These are phyloP conservation scores for Cicer yamashitae DNA, from an alignment of 306 rosid species.

Conservation along the genomic window DNA sequence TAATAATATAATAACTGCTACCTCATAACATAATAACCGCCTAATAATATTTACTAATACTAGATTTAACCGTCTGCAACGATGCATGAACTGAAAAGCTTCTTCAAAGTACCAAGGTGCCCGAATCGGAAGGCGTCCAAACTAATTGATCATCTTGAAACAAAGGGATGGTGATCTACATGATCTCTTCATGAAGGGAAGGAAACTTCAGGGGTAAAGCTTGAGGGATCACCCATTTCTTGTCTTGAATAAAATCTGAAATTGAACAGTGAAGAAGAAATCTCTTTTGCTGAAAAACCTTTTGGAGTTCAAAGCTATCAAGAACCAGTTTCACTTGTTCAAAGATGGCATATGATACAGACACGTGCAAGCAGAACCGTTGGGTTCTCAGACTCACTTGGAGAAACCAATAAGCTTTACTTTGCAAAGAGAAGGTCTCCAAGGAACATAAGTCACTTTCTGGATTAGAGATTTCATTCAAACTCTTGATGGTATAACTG, in stretches of 20 bases:
- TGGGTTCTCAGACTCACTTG: conserved; percentile 52
- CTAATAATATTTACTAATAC: too few relatives aligned
- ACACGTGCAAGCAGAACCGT: neutral
- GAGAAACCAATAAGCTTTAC: conserved; percentile 74
- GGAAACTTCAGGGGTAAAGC: neutral
- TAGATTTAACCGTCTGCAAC: neutral
- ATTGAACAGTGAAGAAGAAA: neutral
- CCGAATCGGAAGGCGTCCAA: neutral
- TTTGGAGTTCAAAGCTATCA: neutral
- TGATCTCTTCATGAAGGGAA: neutral
- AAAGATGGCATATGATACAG: neutral
- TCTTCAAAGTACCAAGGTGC: neutral
- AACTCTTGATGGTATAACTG: conserved; percentile 65
- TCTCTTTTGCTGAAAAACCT: neutral
- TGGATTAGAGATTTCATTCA: conserved; percentile 54
- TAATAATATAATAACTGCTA: too few relatives aligned
- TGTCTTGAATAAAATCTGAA: neutral
- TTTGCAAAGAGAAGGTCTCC: conserved; percentile 79
- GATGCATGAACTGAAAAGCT: neutral
- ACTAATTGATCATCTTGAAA: neutral
- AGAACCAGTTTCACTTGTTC: neutral
- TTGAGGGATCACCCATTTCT: neutral
- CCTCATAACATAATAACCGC: too few relatives aligned
- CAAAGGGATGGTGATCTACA: neutral
- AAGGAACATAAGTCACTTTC: conserved; percentile 59